phyloP scores from a whole-genome alignment of 495 filamentous ascomycete genomes.

The Antarctomyces pellizariae region DNA sequence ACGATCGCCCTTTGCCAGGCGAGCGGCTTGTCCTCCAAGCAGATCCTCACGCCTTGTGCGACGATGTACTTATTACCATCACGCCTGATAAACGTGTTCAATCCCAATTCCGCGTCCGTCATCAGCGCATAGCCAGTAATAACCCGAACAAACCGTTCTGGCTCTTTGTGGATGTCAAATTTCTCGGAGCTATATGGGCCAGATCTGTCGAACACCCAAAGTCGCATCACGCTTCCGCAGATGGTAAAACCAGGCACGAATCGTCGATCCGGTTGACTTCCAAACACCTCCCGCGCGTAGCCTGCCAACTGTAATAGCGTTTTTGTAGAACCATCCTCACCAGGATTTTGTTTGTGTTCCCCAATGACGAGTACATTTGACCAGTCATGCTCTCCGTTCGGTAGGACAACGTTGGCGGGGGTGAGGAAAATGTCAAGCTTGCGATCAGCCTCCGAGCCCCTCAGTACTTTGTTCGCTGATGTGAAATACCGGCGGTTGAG shows the following conservation, averaged over 20 bases:
- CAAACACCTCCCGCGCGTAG: constrained; percentile 10
- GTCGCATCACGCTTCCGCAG: constrained; percentile 11
- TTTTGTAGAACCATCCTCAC: constrained; percentile 8
- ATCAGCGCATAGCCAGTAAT: constrained; percentile 15
- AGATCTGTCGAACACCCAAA: constrained; percentile 19
- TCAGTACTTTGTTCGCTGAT: constrained; percentile 3
- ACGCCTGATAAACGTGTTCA: constrained; percentile 12
- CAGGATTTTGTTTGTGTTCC: constrained; percentile 13
- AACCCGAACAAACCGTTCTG: constrained; percentile 10
- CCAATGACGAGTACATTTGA: constrained; percentile 12
- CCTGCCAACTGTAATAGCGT: constrained; percentile 9
- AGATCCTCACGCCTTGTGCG: constrained; percentile 2
- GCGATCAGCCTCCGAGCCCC: constrained; percentile 4
- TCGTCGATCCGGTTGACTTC: constrained; percentile 12
- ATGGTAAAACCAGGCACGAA: constrained; percentile 15
- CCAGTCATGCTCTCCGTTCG: constrained; percentile 7
- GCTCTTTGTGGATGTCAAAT: constrained; percentile 17
- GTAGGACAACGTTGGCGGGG: constrained; percentile 7
- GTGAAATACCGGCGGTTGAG: constrained; percentile 3
- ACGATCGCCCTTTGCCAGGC: constrained; percentile 1
- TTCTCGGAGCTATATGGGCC: constrained; percentile 14
- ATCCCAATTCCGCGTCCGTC: constrained; percentile 13
- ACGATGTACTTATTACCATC: constrained; percentile 1
- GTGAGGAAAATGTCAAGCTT: constrained; percentile 5
- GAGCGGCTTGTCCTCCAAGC: constrained; percentile 2